These are phyloP conservation scores for Pisolithus sp. DNA, from an alignment of 768 basidiomycete species.

Conservation along the genomic window DNA sequence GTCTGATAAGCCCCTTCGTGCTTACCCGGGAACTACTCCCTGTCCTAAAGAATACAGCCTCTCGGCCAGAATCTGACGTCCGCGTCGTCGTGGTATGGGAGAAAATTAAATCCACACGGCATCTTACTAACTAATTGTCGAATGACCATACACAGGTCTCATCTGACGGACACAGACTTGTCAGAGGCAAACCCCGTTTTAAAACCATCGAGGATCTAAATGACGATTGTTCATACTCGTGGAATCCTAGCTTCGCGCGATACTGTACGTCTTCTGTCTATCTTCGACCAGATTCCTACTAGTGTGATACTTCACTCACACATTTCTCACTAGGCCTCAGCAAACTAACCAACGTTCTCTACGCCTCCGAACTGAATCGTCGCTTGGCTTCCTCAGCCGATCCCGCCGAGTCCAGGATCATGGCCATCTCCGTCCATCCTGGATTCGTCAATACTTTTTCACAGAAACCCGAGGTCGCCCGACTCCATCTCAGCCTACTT, in stretches of 20 bases:
- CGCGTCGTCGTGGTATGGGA: conserved; percentile 50
- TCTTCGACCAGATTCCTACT: no score
- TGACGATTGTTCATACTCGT: conserved; percentile 22
- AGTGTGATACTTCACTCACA: background rate
- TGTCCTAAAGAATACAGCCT: conserved; percentile 43
- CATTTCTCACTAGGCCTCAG: conserved; percentile 31
- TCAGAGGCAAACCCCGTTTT: conserved; percentile 21
- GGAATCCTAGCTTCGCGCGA: conserved; percentile 13
- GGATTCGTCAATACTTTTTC: conserved; percentile 29
- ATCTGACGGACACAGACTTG: conserved; percentile 22
- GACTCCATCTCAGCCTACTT: conserved; percentile 7
- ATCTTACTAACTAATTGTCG: no score
- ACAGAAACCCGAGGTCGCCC: conserved; percentile 11
- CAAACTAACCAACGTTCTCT: conserved; percentile 49
- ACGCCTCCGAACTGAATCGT: conserved; percentile 43
- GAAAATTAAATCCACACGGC: no score
- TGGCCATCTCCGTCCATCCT: conserved; percentile 24
- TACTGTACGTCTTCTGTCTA: conserved; percentile 27
- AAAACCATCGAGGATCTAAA: conserved; percentile 32
- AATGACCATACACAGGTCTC: conserved; percentile 21
- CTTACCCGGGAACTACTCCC: conserved; percentile 52
- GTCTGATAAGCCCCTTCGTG: conserved; percentile 49
- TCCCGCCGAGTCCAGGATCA: conserved; percentile 22
- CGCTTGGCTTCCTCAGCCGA: conserved; percentile 27
- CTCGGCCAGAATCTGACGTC: conserved; percentile 45